phyloP scores from a whole-genome alignment of 768 basidiomycete species.

The Podaxis rugospora region DNA sequence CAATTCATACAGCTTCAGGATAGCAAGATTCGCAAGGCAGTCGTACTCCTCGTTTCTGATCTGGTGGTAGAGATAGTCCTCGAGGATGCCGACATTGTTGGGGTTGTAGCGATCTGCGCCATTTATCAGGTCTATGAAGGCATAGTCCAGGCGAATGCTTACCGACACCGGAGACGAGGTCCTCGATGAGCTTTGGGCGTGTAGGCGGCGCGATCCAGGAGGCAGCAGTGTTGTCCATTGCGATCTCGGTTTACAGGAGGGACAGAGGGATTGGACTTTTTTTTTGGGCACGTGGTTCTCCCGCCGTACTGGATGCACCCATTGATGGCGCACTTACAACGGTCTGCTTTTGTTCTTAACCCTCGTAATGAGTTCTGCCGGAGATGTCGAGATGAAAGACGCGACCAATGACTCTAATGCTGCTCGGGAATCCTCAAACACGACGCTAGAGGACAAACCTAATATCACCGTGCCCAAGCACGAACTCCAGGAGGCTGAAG shows the following conservation, averaged over 20 bases:
- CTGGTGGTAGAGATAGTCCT: slow-evolving; percentile 96
- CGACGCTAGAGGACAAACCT: background rate
- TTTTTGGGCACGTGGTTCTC: slow-evolving; percentile 26
- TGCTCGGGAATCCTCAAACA: background rate
- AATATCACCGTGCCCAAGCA: background rate
- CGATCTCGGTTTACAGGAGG: slow-evolving; percentile 12
- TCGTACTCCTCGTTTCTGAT: slow-evolving; percentile 90
- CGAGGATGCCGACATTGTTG: slow-evolving; percentile 86
- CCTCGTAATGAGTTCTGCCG: slow-evolving; percentile 3
- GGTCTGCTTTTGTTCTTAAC: background rate
- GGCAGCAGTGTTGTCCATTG: slow-evolving; percentile 42
- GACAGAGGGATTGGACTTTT: slow-evolving; percentile 19
- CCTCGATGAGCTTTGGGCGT: slow-evolving; percentile 84
- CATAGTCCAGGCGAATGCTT: slow-evolving; percentile 22
- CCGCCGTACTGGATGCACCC: background rate
- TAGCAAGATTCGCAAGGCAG: slow-evolving; percentile 91
- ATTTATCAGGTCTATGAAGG: slow-evolving; percentile 6
- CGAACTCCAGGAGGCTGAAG: background rate
- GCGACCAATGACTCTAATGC: background rate
- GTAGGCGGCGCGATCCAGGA: slow-evolving; percentile 71
- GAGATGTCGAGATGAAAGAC: slow-evolving; percentile 13
- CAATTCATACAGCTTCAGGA: slow-evolving; percentile 71
- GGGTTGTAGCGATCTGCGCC: slow-evolving; percentile 92
- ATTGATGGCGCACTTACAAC: background rate
- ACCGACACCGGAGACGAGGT: slow-evolving; percentile 90